These are phyloP conservation scores for Lactifluus volemus DNA, from an alignment of 768 basidiomycete species.

Conservation along the genomic window DNA sequence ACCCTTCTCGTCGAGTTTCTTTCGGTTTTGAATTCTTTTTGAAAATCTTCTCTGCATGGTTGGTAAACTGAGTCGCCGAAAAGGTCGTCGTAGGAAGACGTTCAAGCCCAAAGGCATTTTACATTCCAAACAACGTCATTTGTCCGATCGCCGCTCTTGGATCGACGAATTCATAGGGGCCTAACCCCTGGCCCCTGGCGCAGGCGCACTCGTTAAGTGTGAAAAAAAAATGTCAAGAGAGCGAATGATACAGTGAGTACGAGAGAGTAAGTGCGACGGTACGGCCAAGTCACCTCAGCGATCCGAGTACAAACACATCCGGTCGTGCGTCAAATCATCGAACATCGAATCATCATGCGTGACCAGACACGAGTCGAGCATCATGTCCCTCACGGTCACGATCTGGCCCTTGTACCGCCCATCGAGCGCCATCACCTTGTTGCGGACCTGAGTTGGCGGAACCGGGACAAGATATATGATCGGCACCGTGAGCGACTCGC, in stretches of 20 bases:
- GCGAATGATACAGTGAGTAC: not conserved
- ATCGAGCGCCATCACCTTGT: constrained; percentile 43
- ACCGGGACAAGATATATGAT: constrained; percentile 36
- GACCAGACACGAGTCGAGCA: constrained; percentile 14
- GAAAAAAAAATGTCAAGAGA: not conserved
- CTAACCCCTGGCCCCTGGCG: not conserved
- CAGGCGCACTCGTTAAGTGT: not conserved
- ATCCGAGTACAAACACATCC: constrained; percentile 13
- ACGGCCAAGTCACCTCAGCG: not conserved
- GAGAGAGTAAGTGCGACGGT: not conserved
- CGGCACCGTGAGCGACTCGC: constrained; percentile 31
- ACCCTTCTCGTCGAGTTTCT: not conserved
- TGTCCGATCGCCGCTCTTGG: not conserved
- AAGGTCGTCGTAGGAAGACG: too few relatives aligned
- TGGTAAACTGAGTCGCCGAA: too few relatives aligned
- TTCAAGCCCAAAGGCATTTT: not conserved
- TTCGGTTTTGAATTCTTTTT: not conserved
- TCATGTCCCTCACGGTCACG: constrained; percentile 16
- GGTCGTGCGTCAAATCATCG: constrained; percentile 17
- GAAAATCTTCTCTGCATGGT: not conserved
- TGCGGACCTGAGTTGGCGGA: constrained; percentile 31
- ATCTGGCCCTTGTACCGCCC: constrained; percentile 34
- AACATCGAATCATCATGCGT: constrained; percentile 16
- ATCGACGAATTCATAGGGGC: not conserved
- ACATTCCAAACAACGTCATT: not conserved